Evolutionary conservation across 192 early-diverging fungal species (phyloP), one percentile per base, ranked within the genome.

Genomic region (Chytriomyces sp.): DNA sequence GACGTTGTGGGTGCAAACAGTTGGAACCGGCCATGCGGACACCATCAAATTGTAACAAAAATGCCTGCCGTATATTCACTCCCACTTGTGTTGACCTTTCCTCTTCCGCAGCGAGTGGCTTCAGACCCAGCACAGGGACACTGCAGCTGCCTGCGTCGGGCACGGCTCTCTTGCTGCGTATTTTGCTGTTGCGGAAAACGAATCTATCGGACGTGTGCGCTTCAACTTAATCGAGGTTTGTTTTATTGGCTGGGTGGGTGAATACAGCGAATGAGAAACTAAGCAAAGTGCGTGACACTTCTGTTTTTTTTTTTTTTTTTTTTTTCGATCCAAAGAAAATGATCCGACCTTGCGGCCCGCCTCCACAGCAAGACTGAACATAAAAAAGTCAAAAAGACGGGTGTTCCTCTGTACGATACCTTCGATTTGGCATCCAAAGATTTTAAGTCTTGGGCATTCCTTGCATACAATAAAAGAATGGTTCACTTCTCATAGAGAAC

Each of bases 1-100:
- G 20, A 57, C 16, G 1, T 57, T 20, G 53, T 57, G 2, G 2
- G 53, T 20, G 83, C 92, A 94, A 72, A 35, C 53, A 57, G 91
- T 94, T 24, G 95, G 95, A 67, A 96, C 94, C 20, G 95, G 95
- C 69, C 92, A 96, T 76, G 93, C 95, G 23, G 95, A 96, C 72
- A 96, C 95, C 49, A 92, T 89, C 65, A 94, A 94, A 86, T 91
- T 88, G 94, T 94, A 91, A 87, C 18, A 50, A 20, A 26, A 0
- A 18, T 9, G 23, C 11, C 28, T 10, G 13, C 18, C 60, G 20
- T n/a, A 44, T 60, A 57, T 57, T 20, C 44, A 67, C n/a, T 47
- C 23, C 20, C 50, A 67, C 7, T 49, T 49, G 11, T 11, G n/a
- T 60, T 45, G 23, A 1, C 6, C 47, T 45, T 28, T 63, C 62